phyloP scores from a whole-genome alignment of 2,329 filamentous ascomycete genomes.

The Colletotrichum liaoningense region DNA sequence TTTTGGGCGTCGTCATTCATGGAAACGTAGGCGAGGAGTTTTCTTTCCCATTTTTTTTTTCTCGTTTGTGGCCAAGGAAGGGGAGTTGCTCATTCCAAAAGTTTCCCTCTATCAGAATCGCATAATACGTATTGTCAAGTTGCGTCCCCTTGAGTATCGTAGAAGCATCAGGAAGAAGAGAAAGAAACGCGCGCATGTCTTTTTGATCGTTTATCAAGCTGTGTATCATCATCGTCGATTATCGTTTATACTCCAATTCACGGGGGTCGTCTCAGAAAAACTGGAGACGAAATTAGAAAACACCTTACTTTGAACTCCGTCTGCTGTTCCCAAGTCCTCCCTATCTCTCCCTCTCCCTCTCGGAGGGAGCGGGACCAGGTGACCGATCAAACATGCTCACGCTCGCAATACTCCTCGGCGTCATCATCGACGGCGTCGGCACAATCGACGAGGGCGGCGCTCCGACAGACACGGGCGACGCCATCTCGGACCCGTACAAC shows the following conservation, averaged over 20 bases:
- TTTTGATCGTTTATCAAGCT: no score
- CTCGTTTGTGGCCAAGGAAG: background rate
- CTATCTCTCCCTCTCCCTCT: background rate
- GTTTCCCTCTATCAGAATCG: conserved; percentile 3
- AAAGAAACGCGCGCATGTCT: background rate
- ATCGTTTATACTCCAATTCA: no score
- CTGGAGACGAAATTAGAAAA: no score
- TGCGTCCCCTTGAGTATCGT: background rate
- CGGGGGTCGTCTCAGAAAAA: no score
- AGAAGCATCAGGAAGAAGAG: background rate
- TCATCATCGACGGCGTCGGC: conserved; percentile 16
- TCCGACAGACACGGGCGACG: conserved; percentile 28
- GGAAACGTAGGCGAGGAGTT: conserved; percentile 13
- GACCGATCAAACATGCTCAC: conserved; percentile 27
- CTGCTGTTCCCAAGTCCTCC: background rate
- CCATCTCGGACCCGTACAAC: conserved; percentile 54
- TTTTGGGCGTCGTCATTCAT: background rate
- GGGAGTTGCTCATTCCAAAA: conserved; percentile 18
- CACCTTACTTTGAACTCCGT: no score
- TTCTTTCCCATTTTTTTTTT: no score
- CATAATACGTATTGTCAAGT: conserved; percentile 20
- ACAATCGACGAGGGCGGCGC: conserved; percentile 14
- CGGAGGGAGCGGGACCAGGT: conserved; percentile 3
- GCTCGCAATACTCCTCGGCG: conserved; percentile 23
- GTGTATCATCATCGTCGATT: no score